phyloP scores from a whole-genome alignment of 495 filamentous ascomycete genomes.

The Penicillium antarcticum region DNA sequence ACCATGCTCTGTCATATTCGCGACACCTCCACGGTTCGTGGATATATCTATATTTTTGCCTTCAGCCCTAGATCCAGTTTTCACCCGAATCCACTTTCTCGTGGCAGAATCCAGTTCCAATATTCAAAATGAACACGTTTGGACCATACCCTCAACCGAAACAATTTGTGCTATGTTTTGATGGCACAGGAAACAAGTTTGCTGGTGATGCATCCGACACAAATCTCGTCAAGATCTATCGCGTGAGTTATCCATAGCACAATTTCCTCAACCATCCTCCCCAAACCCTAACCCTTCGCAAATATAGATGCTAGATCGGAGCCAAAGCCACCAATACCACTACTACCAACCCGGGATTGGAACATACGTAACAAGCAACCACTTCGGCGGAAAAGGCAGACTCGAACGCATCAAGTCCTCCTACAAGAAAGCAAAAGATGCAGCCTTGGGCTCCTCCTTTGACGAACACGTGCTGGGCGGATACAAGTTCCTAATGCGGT shows the following conservation, averaged over 20 bases:
- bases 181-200: slow-evolving; percentile 89
- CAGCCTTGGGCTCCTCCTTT: slow-evolving; percentile 79
- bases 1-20: too few species aligned
- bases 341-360: slow-evolving; percentile 69
- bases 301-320: slow-evolving; percentile 52
- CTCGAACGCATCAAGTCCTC: slow-evolving; percentile 66
- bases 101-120: too few species aligned
- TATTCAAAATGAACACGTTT: too few species aligned
- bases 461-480: slow-evolving; percentile 80
- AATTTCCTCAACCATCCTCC: too few species aligned
- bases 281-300: not conserved
- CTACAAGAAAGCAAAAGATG: slow-evolving; percentile 81
- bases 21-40: too few species aligned
- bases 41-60: too few species aligned
- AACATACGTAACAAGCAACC: slow-evolving; percentile 70
- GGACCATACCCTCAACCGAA: slow-evolving; percentile 20
- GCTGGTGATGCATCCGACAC: slow-evolving; percentile 76
- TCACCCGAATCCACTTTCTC: too few species aligned
- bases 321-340: slow-evolving; percentile 44
- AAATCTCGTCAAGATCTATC: slow-evolving; percentile 86
- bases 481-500: slow-evolving; percentile 86
- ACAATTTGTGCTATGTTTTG: slow-evolving; percentile 78
- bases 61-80: too few species aligned
- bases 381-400: slow-evolving; percentile 61
- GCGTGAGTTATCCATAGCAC: slow-evolving; percentile 27